Evolutionary conservation across 192 early-diverging fungal genomes (phyloP).

Genomic region (Chytriomyces sp.): DNA sequence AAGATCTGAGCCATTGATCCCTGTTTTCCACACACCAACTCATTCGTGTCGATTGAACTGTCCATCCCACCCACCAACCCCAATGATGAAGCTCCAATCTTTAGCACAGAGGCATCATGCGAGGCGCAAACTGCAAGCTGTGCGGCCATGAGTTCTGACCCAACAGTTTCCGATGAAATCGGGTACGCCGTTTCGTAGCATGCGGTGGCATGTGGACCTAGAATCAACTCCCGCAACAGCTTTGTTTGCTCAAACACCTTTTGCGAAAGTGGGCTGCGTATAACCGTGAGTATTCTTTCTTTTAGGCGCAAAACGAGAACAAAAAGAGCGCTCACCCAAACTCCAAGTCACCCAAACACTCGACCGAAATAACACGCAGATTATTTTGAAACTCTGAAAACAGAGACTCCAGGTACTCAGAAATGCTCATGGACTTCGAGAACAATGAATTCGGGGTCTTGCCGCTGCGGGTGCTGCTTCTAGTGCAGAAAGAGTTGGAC

Average conservation of each 20-base stretch:
- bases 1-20: no score
- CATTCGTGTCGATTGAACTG: no score
- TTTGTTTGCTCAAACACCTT: background rate
- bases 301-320: background rate
- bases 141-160: no score
- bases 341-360: background rate
- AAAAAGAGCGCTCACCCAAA: background rate
- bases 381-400: background rate
- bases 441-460: slow-evolving; percentile 9
- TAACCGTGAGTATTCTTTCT: background rate
- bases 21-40: no score
- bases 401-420: background rate
- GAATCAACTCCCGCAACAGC: background rate
- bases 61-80: no score
- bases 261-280: background rate
- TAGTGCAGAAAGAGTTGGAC: background rate
- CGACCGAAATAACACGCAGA: background rate
- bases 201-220: background rate
- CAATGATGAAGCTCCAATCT: no score
- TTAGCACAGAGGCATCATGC: no score
- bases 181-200: background rate
- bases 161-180: no score
- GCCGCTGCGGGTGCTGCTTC: background rate
- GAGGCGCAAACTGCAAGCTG: no score
- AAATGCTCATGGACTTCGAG: slow-evolving; percentile 25